These are phyloP conservation scores for Cladobotryum protrusum DNA, from an alignment of 2,329 filamentous ascomycete genomes.

Conservation along the genomic window DNA sequence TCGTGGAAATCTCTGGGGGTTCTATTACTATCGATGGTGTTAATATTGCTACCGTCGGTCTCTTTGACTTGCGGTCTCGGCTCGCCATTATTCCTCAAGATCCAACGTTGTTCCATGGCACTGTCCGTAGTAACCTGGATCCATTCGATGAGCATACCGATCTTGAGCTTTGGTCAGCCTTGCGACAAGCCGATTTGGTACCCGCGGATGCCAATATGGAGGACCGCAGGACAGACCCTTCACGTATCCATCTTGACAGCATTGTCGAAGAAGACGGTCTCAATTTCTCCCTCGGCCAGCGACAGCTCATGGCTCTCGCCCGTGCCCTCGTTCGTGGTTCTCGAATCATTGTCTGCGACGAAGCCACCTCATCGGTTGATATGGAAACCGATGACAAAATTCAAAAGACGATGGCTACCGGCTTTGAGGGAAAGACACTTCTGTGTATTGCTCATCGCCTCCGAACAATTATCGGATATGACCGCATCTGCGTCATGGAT, in stretches of 20 bases:
- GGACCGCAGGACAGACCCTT: constrained; percentile 65
- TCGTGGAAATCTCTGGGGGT: constrained; percentile 59
- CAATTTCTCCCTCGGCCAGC: constrained; percentile 92
- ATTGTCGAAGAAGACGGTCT: constrained; percentile 88
- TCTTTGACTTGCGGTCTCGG: constrained; percentile 68
- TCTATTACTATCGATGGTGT: constrained; percentile 60
- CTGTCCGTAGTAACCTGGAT: constrained; percentile 72
- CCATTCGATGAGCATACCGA: constrained; percentile 75
- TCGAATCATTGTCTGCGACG: constrained; percentile 94
- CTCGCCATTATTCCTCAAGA: constrained; percentile 82
- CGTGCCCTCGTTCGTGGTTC: constrained; percentile 81
- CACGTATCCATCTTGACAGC: constrained; percentile 74
- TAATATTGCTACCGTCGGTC: constrained; percentile 66
- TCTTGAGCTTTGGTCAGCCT: constrained; percentile 68
- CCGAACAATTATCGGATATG: constrained; percentile 88
- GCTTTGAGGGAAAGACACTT: constrained; percentile 80
- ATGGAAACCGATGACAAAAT: constrained; percentile 97
- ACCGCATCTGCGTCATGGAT: constrained; percentile 97
- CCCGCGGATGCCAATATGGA: constrained; percentile 56
- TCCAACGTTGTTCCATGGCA: constrained; percentile 75
- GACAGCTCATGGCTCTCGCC: constrained; percentile 90
- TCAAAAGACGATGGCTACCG: constrained; percentile 77
- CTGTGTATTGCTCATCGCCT: constrained; percentile 90
- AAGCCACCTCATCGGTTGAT: constrained; percentile 88
- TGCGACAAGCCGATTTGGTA: constrained; percentile 71